A percentile compares a stretch with the other conserved stretches of the same genome.
Conservation (phyloP, 1,284 basidiomycete genomes). For the Pisolithus thermaeus region DNA sequence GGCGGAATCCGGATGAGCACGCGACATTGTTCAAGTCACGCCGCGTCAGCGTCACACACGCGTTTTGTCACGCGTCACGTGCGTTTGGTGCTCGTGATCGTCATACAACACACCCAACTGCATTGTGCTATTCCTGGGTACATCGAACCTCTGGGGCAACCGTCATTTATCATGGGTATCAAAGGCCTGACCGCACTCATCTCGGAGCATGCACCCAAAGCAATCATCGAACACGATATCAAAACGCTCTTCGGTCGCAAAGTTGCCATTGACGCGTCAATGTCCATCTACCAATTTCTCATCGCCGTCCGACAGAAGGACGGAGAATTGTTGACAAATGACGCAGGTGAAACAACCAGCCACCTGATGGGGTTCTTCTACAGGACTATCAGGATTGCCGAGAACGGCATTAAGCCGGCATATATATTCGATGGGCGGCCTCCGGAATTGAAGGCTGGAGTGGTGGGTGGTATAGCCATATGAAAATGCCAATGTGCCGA, state of each 20-base stretch:
- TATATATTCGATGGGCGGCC: constrained; percentile 99
- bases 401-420: constrained; percentile 96
- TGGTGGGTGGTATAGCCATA: constrained; percentile 57
- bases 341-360: constrained; percentile 94
- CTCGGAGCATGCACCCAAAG: constrained; percentile 81
- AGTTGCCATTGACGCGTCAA: constrained; percentile 97
- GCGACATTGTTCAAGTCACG: too few species aligned
- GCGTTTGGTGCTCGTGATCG: neutral
- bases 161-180: constrained; percentile 61
- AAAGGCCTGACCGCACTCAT: constrained; percentile 91
- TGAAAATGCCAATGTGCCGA: neutral
- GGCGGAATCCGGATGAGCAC: too few species aligned
- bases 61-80: neutral
- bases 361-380: constrained; percentile 99
- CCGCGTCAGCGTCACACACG: neutral
- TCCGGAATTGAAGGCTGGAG: constrained; percentile 93
- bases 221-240: constrained; percentile 90
- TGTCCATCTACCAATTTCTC: constrained; percentile 94
- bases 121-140: neutral
- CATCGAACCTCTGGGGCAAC: neutral
- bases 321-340: constrained; percentile 95
- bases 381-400: constrained; percentile 95
- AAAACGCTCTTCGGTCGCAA: constrained; percentile 97
- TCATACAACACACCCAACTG: neutral
- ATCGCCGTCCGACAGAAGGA: constrained; percentile 96